A percentile compares a stretch with the other conserved stretches of the same genome.
Evolutionary conservation across 2,329 filamentous ascomycete species (phyloP).

Genomic region (Berkeleyomyces rouxiae): DNA sequence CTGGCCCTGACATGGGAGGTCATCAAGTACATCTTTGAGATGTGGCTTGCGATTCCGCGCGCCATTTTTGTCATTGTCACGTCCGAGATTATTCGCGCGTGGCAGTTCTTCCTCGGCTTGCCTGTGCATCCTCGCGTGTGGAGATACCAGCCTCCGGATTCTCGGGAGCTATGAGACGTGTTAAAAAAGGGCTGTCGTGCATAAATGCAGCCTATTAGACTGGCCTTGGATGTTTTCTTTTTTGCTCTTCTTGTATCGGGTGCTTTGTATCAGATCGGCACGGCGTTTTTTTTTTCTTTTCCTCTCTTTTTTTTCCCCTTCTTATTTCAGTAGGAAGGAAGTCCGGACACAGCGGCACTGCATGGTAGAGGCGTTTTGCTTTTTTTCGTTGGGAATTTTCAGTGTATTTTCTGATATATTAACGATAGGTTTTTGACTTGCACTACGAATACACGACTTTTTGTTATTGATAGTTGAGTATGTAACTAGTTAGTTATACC

Average conservation of each 20-base stretch:
- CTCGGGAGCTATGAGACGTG: constrained; percentile 31
- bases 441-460: background rate
- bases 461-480: background rate
- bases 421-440: background rate
- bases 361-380: constrained; percentile 2
- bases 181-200: background rate
- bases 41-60: constrained; percentile 52
- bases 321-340: background rate
- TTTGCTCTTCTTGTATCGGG: background rate
- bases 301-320: background rate
- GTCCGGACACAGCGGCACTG: background rate
- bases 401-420: no score
- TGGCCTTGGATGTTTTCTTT: background rate
- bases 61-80: constrained; percentile 21
- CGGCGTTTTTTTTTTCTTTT: constrained; percentile 3
- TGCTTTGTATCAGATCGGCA: constrained; percentile 1
- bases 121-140: constrained; percentile 34
- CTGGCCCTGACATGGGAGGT: constrained; percentile 17
- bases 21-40: constrained; percentile 20
- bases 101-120: constrained; percentile 35
- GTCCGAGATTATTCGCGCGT: constrained; percentile 30
- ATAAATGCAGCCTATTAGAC: background rate
- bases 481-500: background rate
- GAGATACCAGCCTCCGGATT: constrained; percentile 27
- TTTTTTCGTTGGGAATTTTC: background rate